A percentile compares a stretch with the other conserved stretches of the same genome.
Conservation (phyloP, 2,329 filamentous ascomycete genomes). For the Cladosporium sp. region DNA sequence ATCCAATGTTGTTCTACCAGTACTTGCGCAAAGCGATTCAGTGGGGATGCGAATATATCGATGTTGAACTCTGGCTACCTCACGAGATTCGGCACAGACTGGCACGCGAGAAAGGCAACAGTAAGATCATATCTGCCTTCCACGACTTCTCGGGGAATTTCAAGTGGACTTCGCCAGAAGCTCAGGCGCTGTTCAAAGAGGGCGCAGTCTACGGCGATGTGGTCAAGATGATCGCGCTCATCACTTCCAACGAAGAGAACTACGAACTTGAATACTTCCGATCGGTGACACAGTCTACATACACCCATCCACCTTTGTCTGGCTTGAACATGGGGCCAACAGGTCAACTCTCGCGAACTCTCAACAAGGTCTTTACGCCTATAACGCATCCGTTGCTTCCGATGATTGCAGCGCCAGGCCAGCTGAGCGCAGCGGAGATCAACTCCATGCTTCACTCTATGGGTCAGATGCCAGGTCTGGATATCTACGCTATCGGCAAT, state of each 20-base stretch:
- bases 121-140: conserved; percentile 85
- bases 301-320: conserved; percentile 69
- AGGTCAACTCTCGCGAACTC: conserved; percentile 76
- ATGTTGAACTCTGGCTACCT: conserved; percentile 83
- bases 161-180: conserved; percentile 72
- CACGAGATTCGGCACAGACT: conserved; percentile 66
- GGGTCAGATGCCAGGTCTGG: conserved; percentile 73
- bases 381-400: conserved; percentile 82
- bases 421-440: conserved; percentile 80
- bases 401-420: conserved; percentile 78
- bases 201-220: conserved; percentile 75
- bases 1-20: conserved; percentile 67
- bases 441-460: conserved; percentile 73
- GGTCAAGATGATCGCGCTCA: conserved; percentile 85
- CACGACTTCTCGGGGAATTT: conserved; percentile 83
- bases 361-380: conserved; percentile 82
- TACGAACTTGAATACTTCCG: conserved; percentile 89
- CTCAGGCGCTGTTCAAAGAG: conserved; percentile 65
- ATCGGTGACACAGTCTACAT: conserved; percentile 65
- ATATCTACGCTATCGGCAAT: conserved; percentile 74
- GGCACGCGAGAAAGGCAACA: conserved; percentile 67
- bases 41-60: conserved; percentile 86
- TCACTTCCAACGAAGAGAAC: conserved; percentile 76
- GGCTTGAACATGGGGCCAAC: conserved; percentile 82
- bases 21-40: conserved; percentile 81